Evolutionary conservation across 2,329 filamentous ascomycete genomes (phyloP), one percentile per base, ranked within the genome.

Genomic region (Xylaria sp.): DNA sequence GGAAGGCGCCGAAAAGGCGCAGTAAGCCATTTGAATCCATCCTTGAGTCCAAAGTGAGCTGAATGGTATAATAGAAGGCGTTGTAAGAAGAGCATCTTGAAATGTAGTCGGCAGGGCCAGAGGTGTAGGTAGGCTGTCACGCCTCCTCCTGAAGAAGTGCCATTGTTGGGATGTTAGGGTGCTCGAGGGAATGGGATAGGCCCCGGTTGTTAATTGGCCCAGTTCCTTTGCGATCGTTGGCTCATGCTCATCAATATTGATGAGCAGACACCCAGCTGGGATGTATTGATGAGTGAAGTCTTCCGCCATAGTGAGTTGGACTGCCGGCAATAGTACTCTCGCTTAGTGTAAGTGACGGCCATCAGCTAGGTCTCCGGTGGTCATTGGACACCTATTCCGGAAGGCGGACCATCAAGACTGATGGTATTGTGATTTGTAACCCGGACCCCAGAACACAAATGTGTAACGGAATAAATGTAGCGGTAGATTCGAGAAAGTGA

Each of bases 11-110:
- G 68, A 40, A 8, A 71, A 74, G 2, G 77, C 25, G 2, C 74
- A 73, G 54, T 84, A 80, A n/a, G 83, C 79, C 8, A 88, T 72
- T 3, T 79, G 79, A 1, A 85, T 79, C 85, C 85, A 87, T 21
- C 72, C 68, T 0, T 76, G 75, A 8, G 60, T 55, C 44, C 83
- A 79, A 1, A 87, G 74, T 5, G 50, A 60, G 6, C 66, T 27
- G 61, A 78, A 79, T 1, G 71, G 63, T 3, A 69, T 65, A 12
- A 82, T 69, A 16, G 51, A 51, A 10, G 70, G 57, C 0, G 74
- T 69, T 4, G 72, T 71, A 12, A 82, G 69, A 3, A 84, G 72
- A 0, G 58, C 63, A 1, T 71, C 60, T 60, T 80, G 78, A 13
- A 81, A 48, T 8, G 69, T 63, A 5, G 60, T 21, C n/a, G 75